These are phyloP conservation scores for Cystobasidium ongulense DNA, from an alignment of 768 basidiomycete genomes.

Conservation along the genomic window DNA sequence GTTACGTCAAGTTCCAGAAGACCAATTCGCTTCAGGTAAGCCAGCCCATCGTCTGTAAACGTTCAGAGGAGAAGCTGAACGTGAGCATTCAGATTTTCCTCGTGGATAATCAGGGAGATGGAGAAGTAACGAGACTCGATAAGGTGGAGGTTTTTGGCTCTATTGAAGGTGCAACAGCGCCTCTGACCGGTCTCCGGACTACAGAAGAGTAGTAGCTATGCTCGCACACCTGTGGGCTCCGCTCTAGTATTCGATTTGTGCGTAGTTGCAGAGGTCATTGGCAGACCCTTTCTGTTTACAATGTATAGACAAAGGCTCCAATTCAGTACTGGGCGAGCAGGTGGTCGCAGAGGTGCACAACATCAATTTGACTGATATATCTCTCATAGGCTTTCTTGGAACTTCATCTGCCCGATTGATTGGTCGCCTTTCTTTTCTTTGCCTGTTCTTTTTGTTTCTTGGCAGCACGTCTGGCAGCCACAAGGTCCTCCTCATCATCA, in stretches of 20 bases:
- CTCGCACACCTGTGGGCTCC: no score
- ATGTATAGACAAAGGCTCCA: no score
- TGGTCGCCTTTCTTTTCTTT: not conserved
- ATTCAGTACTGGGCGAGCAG: no score
- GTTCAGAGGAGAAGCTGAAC: not conserved
- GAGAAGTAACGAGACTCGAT: constrained; percentile 62
- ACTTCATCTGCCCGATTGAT: not conserved
- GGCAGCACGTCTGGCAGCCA: not conserved
- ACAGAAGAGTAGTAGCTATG: constrained; percentile 7
- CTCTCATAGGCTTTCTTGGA: no score
- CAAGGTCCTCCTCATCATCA: constrained; percentile 15
- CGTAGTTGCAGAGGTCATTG: no score
- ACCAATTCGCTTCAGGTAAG: constrained; percentile 62
- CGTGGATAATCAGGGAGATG: constrained; percentile 57
- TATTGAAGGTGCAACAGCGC: constrained; percentile 10
- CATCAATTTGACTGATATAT: no score
- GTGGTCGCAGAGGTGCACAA: no score
- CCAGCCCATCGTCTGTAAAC: not conserved
- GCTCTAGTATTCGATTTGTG: no score
- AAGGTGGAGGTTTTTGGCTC: constrained; percentile 58
- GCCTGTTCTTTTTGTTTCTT: constrained; percentile 13
- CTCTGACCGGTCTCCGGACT: constrained; percentile 3
- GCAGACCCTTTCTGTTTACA: no score
- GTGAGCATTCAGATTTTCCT: constrained; percentile 56
- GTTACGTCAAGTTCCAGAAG: constrained; percentile 62